phyloP scores from a whole-genome alignment of 352 stramenopile genomes.

The Phytophthora brassicae region DNA sequence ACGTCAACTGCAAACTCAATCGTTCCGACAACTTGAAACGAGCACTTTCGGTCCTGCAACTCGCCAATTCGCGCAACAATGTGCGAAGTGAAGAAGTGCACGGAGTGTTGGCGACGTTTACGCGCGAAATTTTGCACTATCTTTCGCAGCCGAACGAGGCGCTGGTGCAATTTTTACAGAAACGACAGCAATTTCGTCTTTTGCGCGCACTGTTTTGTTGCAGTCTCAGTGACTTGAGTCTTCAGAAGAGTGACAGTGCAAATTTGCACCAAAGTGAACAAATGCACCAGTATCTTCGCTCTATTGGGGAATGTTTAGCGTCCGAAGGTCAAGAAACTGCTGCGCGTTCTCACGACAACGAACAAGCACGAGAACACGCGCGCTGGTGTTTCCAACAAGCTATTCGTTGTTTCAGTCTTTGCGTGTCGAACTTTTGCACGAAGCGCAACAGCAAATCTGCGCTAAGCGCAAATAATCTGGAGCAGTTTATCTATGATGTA shows the following conservation, averaged over 20 bases:
- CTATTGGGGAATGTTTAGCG: conserved; percentile 67
- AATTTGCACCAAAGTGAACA: conserved; percentile 34
- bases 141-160: conserved; percentile 57
- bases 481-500: conserved; percentile 68
- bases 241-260: conserved; percentile 31
- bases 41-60: conserved; percentile 47
- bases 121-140: conserved; percentile 53
- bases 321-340: conserved; percentile 56
- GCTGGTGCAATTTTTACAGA: conserved; percentile 61
- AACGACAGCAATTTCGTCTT: conserved; percentile 67
- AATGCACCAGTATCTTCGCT: conserved; percentile 53
- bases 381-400: conserved; percentile 73
- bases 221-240: conserved; percentile 60
- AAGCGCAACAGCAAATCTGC: conserved; percentile 24
- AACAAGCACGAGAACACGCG: conserved; percentile 34
- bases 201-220: conserved; percentile 69
- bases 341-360: conserved; percentile 32
- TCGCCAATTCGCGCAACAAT: conserved; percentile 37
- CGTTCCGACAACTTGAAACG: conserved; percentile 49
- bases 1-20: conserved; percentile 60
- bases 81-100: conserved; percentile 61
- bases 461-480: conserved; percentile 29
- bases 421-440: conserved; percentile 56
- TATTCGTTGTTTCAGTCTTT: conserved; percentile 72
- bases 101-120: conserved; percentile 54